Evolutionary conservation across 495 filamentous ascomycete genomes (phyloP), one percentile per base, ranked within the genome.

Genomic region (Clavariopsis aquatica): DNA sequence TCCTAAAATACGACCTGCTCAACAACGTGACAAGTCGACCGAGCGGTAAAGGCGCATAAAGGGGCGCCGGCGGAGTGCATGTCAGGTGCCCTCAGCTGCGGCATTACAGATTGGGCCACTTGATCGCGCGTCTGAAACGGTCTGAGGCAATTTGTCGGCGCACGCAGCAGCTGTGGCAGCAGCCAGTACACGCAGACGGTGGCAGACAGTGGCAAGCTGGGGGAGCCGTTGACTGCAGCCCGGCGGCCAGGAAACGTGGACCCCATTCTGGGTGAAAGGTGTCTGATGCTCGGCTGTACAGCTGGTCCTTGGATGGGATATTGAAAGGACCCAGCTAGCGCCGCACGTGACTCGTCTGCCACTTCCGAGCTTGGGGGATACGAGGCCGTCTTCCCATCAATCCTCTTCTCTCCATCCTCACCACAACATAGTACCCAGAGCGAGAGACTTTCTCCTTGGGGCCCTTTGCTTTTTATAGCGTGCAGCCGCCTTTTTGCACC

Each of bases 51-150:
- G 45, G 23, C 53, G 60, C 55, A 69, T 69, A 61, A 68, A 64
- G 46, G 62, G 66, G 46, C 59, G 26, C n/a, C n/a, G 29, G 31
- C 52, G 51, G 9, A 36, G 38, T 24, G 60, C 26, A 59, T 53
- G 36, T 59, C 52, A 64, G n/a, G 56, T 27, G 45, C 28, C 5
- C 49, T 61, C 58, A 63, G 52, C 53, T 47, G 60, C 19, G 59
- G 49, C 64, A 61, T 62, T 56, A 60, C 31, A 34, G 57, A 43
- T 43, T 43, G 38, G 65, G 43, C 49, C 41, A 67, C 49, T 64
- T 56, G 65, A 62, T 36, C 45, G 49, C 58, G 59, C 31, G 46
- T 69, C 65, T 69, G 66, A 69, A 65, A 69, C 66, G 62, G 9
- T 28, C 10, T 64, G 66, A 47, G 66, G 62, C 51, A 69, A 61